Evolutionary conservation across 2,329 filamentous ascomycete genomes (phyloP).

Genomic region (Arthrocladium fulminans): DNA sequence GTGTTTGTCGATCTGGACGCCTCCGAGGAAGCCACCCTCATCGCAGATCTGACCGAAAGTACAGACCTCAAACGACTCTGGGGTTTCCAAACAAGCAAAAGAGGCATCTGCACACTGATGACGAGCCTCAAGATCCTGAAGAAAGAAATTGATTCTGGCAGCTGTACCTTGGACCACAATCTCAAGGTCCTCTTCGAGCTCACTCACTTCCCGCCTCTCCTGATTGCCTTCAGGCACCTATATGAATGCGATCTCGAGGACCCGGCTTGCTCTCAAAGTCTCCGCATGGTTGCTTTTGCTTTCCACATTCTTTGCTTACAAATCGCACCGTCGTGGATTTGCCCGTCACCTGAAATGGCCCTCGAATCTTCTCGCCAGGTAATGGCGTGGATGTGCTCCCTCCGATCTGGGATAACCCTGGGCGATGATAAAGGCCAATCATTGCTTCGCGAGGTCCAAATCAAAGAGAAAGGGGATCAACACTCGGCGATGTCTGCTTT

Average conservation of each 20-base stretch:
- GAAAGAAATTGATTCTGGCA: background rate
- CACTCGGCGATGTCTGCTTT: background rate
- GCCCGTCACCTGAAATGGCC: slow-evolving; percentile 5
- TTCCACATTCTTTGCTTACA: slow-evolving; percentile 4
- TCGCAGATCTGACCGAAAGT: background rate
- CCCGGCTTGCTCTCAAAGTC: background rate
- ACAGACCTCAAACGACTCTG: slow-evolving; percentile 2
- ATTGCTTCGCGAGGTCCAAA: background rate
- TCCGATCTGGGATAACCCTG: background rate
- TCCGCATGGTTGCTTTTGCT: slow-evolving; percentile 1
- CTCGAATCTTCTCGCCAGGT: slow-evolving; percentile 7
- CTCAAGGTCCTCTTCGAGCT: slow-evolving; percentile 2
- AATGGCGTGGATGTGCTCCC: background rate
- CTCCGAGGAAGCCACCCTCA: background rate
- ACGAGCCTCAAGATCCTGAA: background rate
- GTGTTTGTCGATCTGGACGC: slow-evolving; percentile 5
- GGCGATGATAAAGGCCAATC: background rate
- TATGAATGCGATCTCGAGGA: background rate
- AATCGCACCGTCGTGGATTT: background rate
- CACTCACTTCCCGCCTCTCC: slow-evolving; percentile 4
- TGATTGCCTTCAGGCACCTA: background rate
- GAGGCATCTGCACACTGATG: slow-evolving; percentile 1
- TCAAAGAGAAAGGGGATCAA: background rate
- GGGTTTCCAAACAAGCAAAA: slow-evolving; percentile 1
- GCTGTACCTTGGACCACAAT: background rate